Evolutionary conservation across 768 basidiomycete genomes (phyloP), one percentile per base, ranked within the genome.

Genomic region (Rhodotorula diobovata): DNA sequence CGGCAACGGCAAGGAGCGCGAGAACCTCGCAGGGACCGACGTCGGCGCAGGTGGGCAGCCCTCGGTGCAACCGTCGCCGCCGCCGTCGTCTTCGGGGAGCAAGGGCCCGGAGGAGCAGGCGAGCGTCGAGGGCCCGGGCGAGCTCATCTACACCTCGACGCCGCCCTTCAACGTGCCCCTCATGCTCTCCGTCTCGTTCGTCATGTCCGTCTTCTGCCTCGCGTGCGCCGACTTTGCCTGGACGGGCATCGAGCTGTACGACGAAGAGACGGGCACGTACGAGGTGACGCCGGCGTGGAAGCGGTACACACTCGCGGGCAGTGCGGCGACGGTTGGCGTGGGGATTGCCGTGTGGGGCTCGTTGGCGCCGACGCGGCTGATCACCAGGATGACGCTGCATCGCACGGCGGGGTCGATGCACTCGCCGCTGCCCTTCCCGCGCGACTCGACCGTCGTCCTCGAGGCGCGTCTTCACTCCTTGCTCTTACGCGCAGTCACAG

Each of bases 191-290:
- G 58, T 61, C n/a, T 54, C 58, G 15, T 51, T 62, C 20, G 66
- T 68, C 46, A 50, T 74, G 35, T 51, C 62, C n/a, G 66, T 74
- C 32, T 74, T 74, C 56, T 51, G 43, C 35, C 53, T 70, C 56
- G 55, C 63, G 6, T 48, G 56, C 28, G 73, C 66, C 10, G 73
- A 74, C 59, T 35, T 66, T 14, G 73, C 73, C 0, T 46, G 73
- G 6, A 50, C 50, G 16, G 73, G 73, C 23, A 51, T 70, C 39
- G 69, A 67, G 50, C 21, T 1, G 30, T 46, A 41, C 30, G 50
- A 63, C 48, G 69, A 66, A 35, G 60, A 70, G n/a, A 65, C 66
- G 28, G 69, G 68, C 30, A 68, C 70, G 43, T 70, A 68, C 63
- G 51, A 54, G 34, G 39, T 57, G 25, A 68, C 66, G n/a, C 61